These are phyloP conservation scores for Aspergillus haitiensis DNA, from an alignment of 495 filamentous ascomycete genomes.

Conservation along the genomic window DNA sequence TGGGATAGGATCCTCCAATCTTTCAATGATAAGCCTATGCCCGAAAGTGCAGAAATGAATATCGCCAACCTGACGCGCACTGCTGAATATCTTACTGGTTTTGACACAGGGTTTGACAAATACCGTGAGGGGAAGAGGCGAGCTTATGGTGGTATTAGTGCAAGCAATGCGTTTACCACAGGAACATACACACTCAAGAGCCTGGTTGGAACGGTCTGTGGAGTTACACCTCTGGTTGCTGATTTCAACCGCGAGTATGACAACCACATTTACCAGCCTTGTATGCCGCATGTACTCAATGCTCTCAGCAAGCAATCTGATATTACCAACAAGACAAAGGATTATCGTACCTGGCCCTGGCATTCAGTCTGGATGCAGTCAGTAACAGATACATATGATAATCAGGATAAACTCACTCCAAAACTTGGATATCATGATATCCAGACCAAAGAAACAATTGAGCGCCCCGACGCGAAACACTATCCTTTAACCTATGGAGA, in stretches of 20 bases:
- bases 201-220: conserved; percentile 48
- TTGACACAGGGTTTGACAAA: conserved; percentile 39
- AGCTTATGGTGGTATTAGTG: conserved; percentile 44
- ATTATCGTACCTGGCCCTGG: conserved; percentile 41
- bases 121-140: conserved; percentile 18
- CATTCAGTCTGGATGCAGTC: conserved; percentile 51
- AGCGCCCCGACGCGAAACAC: conserved; percentile 38
- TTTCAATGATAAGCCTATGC: conserved; percentile 30
- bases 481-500: conserved; percentile 38
- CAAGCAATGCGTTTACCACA: conserved; percentile 44
- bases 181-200: conserved; percentile 53
- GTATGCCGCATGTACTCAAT: conserved; percentile 46
- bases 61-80: conserved; percentile 45
- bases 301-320: conserved; percentile 38
- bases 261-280: conserved; percentile 52
- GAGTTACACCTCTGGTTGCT: conserved; percentile 47
- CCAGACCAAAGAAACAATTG: conserved; percentile 43
- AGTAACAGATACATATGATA: conserved; percentile 49
- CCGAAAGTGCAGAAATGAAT: conserved; percentile 29
- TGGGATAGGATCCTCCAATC: conserved; percentile 42
- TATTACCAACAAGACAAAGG: conserved; percentile 27
- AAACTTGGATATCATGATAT: conserved; percentile 43
- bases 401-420: conserved; percentile 42
- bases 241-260: conserved; percentile 52
- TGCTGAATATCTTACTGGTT: conserved; percentile 45